Evolutionary conservation across 116 monocot species (phyloP).

Genomic region (Dioscorea cayenensis): DNA sequence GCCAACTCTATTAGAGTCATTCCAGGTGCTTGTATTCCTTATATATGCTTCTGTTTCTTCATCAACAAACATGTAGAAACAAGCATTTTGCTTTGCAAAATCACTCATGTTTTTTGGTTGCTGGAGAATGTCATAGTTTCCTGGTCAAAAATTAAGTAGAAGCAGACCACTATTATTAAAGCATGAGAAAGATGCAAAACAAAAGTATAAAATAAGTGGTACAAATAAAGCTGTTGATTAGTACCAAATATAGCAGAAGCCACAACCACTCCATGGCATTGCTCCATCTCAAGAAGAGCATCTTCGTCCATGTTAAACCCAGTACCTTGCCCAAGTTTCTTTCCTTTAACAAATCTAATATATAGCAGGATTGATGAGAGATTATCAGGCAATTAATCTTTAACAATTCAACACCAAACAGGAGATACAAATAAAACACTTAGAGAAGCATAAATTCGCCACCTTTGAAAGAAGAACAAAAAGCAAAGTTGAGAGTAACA

Average conservation of each 20-base stretch:
- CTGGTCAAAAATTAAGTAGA: slow-evolving; percentile 33
- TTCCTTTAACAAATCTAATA: slow-evolving; percentile 74
- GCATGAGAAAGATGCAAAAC: slow-evolving; percentile 3
- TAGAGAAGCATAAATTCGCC: background rate
- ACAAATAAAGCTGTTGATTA: background rate
- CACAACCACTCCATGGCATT: slow-evolving; percentile 75
- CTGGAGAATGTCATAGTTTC: slow-evolving; percentile 93
- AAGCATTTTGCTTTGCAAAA: slow-evolving; percentile 44
- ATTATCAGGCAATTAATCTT: background rate
- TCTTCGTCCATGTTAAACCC: slow-evolving; percentile 75
- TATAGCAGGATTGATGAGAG: background rate
- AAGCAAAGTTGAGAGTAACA: slow-evolving; percentile 5
- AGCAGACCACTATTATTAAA: background rate
- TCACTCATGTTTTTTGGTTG: slow-evolving; percentile 85
- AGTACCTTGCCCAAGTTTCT: slow-evolving; percentile 61
- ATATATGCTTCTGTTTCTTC: slow-evolving; percentile 85
- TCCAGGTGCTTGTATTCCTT: slow-evolving; percentile 54
- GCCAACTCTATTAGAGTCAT: slow-evolving; percentile 48
- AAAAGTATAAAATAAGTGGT: background rate
- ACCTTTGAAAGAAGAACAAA: background rate
- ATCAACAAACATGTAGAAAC: slow-evolving; percentile 99
- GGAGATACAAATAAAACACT: background rate
- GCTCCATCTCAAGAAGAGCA: slow-evolving; percentile 86
- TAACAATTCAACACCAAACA: background rate
- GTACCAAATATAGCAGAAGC: slow-evolving; percentile 97